phyloP scores from a whole-genome alignment of 2,329 filamentous ascomycete species.

The Fusarium brachygibbosum region DNA sequence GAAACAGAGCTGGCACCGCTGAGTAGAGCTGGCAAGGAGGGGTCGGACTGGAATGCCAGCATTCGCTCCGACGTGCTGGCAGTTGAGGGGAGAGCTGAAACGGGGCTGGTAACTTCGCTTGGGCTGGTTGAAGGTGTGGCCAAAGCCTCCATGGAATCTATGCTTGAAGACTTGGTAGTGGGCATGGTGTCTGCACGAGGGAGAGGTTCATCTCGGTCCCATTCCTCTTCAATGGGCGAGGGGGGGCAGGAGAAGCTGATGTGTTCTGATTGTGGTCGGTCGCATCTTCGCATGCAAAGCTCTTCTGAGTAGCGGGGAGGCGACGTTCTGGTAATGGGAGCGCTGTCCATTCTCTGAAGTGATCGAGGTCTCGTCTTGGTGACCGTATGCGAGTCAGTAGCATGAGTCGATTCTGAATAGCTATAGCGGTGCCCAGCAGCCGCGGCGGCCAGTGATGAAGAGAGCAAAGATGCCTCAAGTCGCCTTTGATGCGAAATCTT shows the following conservation, averaged over 20 bases:
- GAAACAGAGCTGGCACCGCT: conserved; percentile 75
- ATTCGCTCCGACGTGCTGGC: conserved; percentile 63
- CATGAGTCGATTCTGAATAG: conserved; percentile 61
- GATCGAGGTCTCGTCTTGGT: conserved; percentile 63
- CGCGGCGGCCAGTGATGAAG: conserved; percentile 54
- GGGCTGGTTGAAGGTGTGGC: conserved; percentile 68
- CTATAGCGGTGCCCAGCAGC: conserved; percentile 58
- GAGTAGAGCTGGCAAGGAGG: conserved; percentile 72
- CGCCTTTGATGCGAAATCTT: conserved; percentile 48
- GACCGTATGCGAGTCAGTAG: conserved; percentile 45
- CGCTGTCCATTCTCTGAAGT: conserved; percentile 59
- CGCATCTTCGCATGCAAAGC: conserved; percentile 15
- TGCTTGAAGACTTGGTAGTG: conserved; percentile 65
- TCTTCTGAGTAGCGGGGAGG: conserved; percentile 36
- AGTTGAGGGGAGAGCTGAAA: conserved; percentile 57
- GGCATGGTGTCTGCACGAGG: conserved; percentile 58
- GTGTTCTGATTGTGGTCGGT: conserved; percentile 35
- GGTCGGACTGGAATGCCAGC: conserved; percentile 71
- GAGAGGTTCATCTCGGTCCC: conserved; percentile 48
- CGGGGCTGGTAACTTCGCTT: conserved; percentile 65
- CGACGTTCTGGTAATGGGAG: conserved; percentile 32
- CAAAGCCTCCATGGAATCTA: conserved; percentile 63
- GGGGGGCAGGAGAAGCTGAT: conserved; percentile 58
- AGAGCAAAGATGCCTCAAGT: conserved; percentile 56
- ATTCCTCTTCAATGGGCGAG: conserved; percentile 61